Evolutionary conservation across 2,329 filamentous ascomycete genomes (phyloP).

Genomic region (Fusarium sp.): DNA sequence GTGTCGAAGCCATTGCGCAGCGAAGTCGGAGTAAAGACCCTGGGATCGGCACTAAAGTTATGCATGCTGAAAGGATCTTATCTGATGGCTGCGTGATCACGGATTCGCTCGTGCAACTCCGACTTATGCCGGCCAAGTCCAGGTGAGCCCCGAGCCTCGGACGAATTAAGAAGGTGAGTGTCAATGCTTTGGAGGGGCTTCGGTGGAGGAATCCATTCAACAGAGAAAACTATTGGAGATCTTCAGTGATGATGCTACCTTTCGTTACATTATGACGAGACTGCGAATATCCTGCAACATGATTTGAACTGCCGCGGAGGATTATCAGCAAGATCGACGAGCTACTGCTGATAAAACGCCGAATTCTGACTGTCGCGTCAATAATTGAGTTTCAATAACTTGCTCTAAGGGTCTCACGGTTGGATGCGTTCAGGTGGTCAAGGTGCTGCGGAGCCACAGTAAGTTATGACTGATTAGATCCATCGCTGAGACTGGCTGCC

Average conservation of each 20-base stretch:
- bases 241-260: conserved; percentile 2
- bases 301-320: conserved; percentile 3
- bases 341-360: conserved; percentile 1
- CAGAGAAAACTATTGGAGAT: conserved; percentile 13
- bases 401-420: not conserved
- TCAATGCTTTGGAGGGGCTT: conserved; percentile 18
- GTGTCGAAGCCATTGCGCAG: conserved; percentile 24
- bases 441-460: conserved; percentile 16
- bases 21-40: conserved; percentile 38
- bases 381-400: not conserved
- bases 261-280: conserved; percentile 18
- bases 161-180: conserved; percentile 3
- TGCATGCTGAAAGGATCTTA: conserved; percentile 20
- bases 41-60: conserved; percentile 14
- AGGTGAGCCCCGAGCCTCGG: conserved; percentile 20
- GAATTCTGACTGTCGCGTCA: conserved; percentile 1
- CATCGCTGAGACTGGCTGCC: conserved; percentile 7
- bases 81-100: conserved; percentile 19
- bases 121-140: conserved; percentile 29
- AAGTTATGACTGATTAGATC: conserved; percentile 26
- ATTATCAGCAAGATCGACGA: not conserved
- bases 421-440: not conserved
- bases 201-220: conserved; percentile 15
- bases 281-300: not conserved
- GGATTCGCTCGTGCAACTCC: conserved; percentile 32